These are phyloP conservation scores for Alternaria arbusti DNA, from an alignment of 2,329 filamentous ascomycete genomes.

Conservation along the genomic window DNA sequence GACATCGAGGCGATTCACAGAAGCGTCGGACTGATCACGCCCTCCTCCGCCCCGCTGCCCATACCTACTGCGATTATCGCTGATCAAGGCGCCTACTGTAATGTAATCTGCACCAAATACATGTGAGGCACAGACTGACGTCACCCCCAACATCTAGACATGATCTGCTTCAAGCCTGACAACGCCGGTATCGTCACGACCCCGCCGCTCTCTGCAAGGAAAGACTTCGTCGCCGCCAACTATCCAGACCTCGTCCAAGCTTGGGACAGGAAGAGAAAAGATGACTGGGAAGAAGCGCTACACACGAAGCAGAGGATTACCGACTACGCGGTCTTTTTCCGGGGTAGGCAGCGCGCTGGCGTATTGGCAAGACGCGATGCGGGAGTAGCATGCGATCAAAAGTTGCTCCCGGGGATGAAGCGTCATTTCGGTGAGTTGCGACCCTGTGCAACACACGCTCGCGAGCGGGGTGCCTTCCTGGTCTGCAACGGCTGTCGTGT, in stretches of 20 bases:
- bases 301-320: not conserved
- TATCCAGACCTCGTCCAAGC: constrained; percentile 1
- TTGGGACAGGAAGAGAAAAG: not conserved
- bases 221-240: not conserved
- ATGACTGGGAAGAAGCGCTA: not conserved
- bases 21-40: not conserved
- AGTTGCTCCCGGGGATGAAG: constrained; percentile 5
- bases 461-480: not conserved
- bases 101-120: not conserved
- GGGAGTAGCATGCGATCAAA: constrained; percentile 5
- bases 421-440: constrained; percentile 7
- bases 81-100: not conserved
- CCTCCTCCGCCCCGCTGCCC: not conserved
- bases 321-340: not conserved
- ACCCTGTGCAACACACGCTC: constrained; percentile 3
- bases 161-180: not conserved
- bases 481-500: constrained; percentile 12
- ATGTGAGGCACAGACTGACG: not conserved
- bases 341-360: not conserved
- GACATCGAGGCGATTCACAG: not conserved
- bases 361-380: not conserved
- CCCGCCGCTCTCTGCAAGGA: not conserved
- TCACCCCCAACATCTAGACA: not conserved
- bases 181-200: not conserved
- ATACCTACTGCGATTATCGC: constrained; percentile 2